Conservation (phyloP, 2,329 filamentous ascomycete genomes). For the Ophiobolus disseminans region DNA sequence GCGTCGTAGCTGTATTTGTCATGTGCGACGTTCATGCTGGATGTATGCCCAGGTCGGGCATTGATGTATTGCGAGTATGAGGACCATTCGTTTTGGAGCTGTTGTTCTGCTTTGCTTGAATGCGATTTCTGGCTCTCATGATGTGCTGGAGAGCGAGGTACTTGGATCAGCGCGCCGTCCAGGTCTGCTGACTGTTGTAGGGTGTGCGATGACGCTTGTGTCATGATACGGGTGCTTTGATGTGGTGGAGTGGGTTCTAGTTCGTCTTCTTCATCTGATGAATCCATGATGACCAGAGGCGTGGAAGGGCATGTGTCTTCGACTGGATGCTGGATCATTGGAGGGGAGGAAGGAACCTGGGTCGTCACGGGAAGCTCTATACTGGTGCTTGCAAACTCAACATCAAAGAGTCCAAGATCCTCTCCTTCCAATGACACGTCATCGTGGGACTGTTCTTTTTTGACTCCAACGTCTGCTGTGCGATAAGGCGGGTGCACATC, state of each 20-base stretch:
- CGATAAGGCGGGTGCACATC: too few relatives aligned
- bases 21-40: slow-evolving; percentile 36
- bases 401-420: too few relatives aligned
- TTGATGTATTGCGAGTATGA: slow-evolving; percentile 42
- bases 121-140: slow-evolving; percentile 35
- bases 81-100: slow-evolving; percentile 40
- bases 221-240: not conserved
- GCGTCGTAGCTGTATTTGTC: slow-evolving; percentile 38
- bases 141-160: slow-evolving; percentile 29
- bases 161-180: slow-evolving; percentile 28
- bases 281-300: slow-evolving; percentile 34
- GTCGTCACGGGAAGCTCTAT: slow-evolving; percentile 3
- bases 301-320: slow-evolving; percentile 32
- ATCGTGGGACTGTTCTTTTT: not conserved
- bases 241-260: slow-evolving; percentile 9
- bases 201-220: slow-evolving; percentile 3
- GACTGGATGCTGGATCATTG: slow-evolving; percentile 5
- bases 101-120: slow-evolving; percentile 43
- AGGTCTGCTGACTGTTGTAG: slow-evolving; percentile 24
- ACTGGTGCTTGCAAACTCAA: not conserved
- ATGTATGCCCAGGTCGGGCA: slow-evolving; percentile 21
- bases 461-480: too few relatives aligned
- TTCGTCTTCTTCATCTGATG: slow-evolving; percentile 23
- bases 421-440: not conserved
- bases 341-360: slow-evolving; percentile 21